phyloP scores from a whole-genome alignment of 495 filamentous ascomycete genomes.

The Neurospora tetrasperma region DNA sequence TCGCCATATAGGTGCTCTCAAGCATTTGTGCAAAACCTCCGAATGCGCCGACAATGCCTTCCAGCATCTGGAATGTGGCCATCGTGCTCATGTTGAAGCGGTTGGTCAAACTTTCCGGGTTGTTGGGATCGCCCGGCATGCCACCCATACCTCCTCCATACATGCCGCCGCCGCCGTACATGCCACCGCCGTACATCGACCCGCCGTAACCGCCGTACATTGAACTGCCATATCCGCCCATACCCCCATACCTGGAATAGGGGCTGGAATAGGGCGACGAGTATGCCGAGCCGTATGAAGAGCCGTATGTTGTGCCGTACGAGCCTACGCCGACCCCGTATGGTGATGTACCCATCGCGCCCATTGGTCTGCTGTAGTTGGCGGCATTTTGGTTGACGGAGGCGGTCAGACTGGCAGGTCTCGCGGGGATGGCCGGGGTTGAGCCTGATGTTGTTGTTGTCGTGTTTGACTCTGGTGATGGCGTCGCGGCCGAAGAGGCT shows the following conservation, averaged over 20 bases:
- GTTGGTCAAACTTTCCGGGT: slow-evolving; percentile 85
- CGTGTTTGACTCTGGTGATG: slow-evolving; percentile 8
- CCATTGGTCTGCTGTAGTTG: slow-evolving; percentile 50
- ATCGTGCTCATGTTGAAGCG: slow-evolving; percentile 85
- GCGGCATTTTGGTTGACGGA: slow-evolving; percentile 76
- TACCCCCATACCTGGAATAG: slow-evolving; percentile 35
- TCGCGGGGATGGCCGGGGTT: slow-evolving; percentile 67
- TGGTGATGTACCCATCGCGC: slow-evolving; percentile 28
- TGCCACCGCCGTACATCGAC: slow-evolving; percentile 56
- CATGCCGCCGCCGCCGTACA: slow-evolving; percentile 51
- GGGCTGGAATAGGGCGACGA: slow-evolving; percentile 37
- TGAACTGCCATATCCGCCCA: slow-evolving; percentile 31
- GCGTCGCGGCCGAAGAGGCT: neutral
- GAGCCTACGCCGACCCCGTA: slow-evolving; percentile 44
- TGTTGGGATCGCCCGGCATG: slow-evolving; percentile 65
- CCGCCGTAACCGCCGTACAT: slow-evolving; percentile 17
- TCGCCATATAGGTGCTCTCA: slow-evolving; percentile 99
- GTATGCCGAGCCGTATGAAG: slow-evolving; percentile 32
- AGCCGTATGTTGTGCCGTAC: slow-evolving; percentile 19
- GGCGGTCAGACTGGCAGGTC: slow-evolving; percentile 64
- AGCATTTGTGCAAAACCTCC: slow-evolving; percentile 99
- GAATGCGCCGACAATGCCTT: slow-evolving; percentile 96
- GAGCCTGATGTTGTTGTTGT: slow-evolving; percentile 32
- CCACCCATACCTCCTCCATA: slow-evolving; percentile 42
- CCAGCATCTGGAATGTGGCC: slow-evolving; percentile 98